Evolutionary conservation across 2,329 filamentous ascomycete genomes (phyloP).

Genomic region (Elsinoe fawcettii): DNA sequence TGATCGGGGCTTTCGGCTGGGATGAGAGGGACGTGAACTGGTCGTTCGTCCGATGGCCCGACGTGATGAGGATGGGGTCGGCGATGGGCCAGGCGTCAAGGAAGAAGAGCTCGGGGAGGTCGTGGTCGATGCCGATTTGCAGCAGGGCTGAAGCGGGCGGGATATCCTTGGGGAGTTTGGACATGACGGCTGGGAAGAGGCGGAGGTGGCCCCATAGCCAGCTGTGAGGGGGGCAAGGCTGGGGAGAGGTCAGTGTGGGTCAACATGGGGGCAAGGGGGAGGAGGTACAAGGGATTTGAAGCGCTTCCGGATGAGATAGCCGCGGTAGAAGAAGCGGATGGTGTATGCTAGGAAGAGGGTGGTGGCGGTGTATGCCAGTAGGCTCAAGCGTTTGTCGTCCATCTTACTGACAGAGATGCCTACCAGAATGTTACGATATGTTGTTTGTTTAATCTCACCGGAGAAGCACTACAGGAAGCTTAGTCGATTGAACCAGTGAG

Average conservation of each 20-base stretch:
- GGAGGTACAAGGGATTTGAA: neutral
- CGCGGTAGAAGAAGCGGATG: neutral
- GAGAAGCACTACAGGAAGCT: neutral
- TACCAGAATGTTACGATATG: too few species aligned
- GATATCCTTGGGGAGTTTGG: neutral
- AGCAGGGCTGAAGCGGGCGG: slow-evolving; percentile 22
- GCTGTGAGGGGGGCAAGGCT: slow-evolving; percentile 9
- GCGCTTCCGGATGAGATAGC: slow-evolving; percentile 8
- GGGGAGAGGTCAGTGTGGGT: neutral
- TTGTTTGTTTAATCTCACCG: too few species aligned
- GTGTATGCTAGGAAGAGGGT: neutral
- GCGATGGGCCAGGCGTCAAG: slow-evolving; percentile 40
- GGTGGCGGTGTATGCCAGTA: neutral
- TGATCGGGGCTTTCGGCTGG: slow-evolving; percentile 29
- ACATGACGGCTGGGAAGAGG: neutral
- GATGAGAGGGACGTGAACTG: slow-evolving; percentile 31
- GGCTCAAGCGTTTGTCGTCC: neutral
- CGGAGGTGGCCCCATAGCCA: slow-evolving; percentile 13
- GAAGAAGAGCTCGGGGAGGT: slow-evolving; percentile 35
- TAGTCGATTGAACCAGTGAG: neutral
- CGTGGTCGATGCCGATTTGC: slow-evolving; percentile 31
- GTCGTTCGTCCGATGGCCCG: slow-evolving; percentile 32
- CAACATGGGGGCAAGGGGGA: neutral
- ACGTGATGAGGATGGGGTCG: slow-evolving; percentile 30
- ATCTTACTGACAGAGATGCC: neutral